phyloP scores from a whole-genome alignment of 805 yeast genomes.

The Saccharomyces mikatae region DNA sequence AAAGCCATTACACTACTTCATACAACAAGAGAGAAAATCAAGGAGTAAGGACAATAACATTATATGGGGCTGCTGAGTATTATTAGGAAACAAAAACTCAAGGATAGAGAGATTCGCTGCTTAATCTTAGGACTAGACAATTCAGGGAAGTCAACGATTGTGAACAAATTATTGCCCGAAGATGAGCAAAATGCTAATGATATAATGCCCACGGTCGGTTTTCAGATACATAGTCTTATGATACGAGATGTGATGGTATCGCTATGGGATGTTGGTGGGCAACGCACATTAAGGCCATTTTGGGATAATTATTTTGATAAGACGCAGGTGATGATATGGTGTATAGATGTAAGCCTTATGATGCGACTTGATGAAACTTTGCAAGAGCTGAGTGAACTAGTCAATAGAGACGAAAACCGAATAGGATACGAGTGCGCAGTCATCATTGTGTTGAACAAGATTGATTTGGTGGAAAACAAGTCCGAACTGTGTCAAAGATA shows the following conservation, averaged over 20 bases:
- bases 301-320: constrained; percentile 92
- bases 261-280: constrained; percentile 92
- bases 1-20: not conserved
- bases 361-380: constrained; percentile 60
- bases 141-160: constrained; percentile 84
- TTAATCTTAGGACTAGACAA: constrained; percentile 81
- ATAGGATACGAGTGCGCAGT: constrained; percentile 49
- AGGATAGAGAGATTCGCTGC: constrained; percentile 69
- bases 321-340: constrained; percentile 77
- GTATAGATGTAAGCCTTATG: constrained; percentile 56
- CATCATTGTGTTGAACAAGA: constrained; percentile 65
- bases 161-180: constrained; percentile 43
- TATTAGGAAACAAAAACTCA: constrained; percentile 71
- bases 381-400: constrained; percentile 51
- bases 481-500: not conserved
- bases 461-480: constrained; percentile 43
- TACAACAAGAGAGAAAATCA: not conserved
- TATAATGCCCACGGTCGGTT: constrained; percentile 89
- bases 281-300: constrained; percentile 68
- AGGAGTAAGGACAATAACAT: not conserved
- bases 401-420: constrained; percentile 56
- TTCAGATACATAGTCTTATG: constrained; percentile 58
- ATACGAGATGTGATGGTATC: constrained; percentile 41
- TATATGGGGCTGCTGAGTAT: constrained; percentile 78
- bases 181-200: constrained; percentile 34